These are phyloP conservation scores for Claviceps lovelessii DNA, from an alignment of 2,329 filamentous ascomycete genomes.

Conservation along the genomic window DNA sequence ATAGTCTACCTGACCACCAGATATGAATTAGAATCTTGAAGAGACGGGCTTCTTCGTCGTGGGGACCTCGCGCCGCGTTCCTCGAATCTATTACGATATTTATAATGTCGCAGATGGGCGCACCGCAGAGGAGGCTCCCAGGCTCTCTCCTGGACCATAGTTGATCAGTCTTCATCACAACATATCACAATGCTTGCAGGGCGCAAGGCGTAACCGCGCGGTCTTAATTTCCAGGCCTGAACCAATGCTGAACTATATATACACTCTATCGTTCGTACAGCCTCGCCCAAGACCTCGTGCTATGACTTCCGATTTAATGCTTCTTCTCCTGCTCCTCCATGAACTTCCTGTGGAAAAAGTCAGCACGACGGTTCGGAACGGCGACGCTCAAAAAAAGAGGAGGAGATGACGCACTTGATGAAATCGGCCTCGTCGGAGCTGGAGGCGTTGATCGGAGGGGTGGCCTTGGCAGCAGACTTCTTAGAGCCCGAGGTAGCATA, in stretches of 20 bases:
- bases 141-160: neutral
- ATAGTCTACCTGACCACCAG: neutral
- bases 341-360: constrained; percentile 20
- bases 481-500: constrained; percentile 30
- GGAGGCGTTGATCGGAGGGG: constrained; percentile 47
- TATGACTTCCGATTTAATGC: constrained; percentile 16
- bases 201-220: neutral
- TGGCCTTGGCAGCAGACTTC: constrained; percentile 27
- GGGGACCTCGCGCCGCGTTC: neutral
- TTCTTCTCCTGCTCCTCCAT: constrained; percentile 28
- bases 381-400: constrained; percentile 2
- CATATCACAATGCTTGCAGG: neutral
- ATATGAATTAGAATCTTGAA: neutral
- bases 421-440: constrained; percentile 50
- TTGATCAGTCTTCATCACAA: neutral
- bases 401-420: constrained; percentile 40
- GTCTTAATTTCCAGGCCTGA: neutral
- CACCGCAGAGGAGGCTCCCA: neutral
- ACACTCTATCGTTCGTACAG: constrained; percentile 19
- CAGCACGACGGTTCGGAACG: neutral
- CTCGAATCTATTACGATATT: neutral
- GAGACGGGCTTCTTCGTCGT: neutral
- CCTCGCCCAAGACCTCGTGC: constrained; percentile 6
- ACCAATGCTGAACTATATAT: constrained; percentile 13
- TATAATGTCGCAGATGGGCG: neutral